A percentile compares a stretch with the other conserved stretches of the same genome.
These are phyloP conservation scores for Pseudozyma pruni DNA, from an alignment of 1,284 basidiomycete species.

Conservation along the genomic window DNA sequence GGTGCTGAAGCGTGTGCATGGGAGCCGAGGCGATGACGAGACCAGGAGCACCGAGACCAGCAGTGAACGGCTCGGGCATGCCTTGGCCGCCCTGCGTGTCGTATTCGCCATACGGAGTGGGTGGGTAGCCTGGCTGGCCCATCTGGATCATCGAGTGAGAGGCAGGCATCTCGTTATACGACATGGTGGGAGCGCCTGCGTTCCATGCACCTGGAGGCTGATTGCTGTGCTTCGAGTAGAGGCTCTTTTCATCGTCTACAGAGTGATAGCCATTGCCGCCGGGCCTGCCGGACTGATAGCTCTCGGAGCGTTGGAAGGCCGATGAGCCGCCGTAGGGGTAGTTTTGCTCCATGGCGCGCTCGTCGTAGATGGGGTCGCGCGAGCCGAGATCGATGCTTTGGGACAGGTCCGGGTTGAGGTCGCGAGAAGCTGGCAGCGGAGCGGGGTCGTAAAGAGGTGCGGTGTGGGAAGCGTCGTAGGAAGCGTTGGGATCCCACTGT, in stretches of 20 bases:
- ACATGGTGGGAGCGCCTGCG: slow-evolving; percentile 4
- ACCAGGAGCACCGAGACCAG: slow-evolving; percentile 34
- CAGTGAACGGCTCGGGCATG: slow-evolving; percentile 27
- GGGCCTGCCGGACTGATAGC: slow-evolving; percentile 19
- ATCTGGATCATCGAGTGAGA: slow-evolving; percentile 39
- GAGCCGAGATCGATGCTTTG: slow-evolving; percentile 37
- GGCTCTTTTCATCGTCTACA: slow-evolving; percentile 44
- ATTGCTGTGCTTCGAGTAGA: slow-evolving; percentile 40
- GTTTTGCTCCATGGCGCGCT: slow-evolving; percentile 25
- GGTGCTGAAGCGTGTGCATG: slow-evolving; percentile 24
- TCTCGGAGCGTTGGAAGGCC: slow-evolving; percentile 33
- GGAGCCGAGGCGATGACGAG: slow-evolving; percentile 41
- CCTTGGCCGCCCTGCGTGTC: slow-evolving; percentile 12
- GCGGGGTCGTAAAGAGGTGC: slow-evolving; percentile 34
- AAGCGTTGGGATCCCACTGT: slow-evolving; percentile 37
- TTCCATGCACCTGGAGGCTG: slow-evolving; percentile 25
- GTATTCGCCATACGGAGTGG: slow-evolving; percentile 26
- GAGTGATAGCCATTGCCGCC: slow-evolving; percentile 16
- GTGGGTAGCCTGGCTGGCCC: slow-evolving; percentile 33
- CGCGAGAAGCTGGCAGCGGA: slow-evolving; percentile 9
- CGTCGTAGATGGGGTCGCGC: slow-evolving; percentile 15
- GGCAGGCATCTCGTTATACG: slow-evolving; percentile 22
- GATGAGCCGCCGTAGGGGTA: slow-evolving; percentile 31
- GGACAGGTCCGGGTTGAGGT: slow-evolving; percentile 21
- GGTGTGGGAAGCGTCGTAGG: slow-evolving; percentile 28